Base-by-base conservation (phyloP, 306 rosid genomes). In the Abrus precatorius region DNA sequence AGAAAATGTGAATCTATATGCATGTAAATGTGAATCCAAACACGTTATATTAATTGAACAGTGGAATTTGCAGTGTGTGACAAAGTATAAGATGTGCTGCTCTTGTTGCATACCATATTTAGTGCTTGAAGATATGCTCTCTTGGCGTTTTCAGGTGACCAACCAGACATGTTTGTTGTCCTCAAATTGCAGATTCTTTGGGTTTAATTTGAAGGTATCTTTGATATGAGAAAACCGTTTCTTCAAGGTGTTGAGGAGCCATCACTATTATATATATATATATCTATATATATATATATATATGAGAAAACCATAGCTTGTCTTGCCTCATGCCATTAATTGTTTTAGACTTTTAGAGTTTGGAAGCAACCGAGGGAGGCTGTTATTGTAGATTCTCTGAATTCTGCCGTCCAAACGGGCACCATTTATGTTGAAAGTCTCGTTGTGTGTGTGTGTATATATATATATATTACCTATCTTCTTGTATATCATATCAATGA, bases 91-190 rank as follows among this genome's bases (percentile, higher is more conserved):
- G 27, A 20, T n/a, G 1, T 7, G 41, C 1, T 8, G 9, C 1
- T 61, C 0, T 27, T 41, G 20, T 7, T 53, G 76, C 82, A 76
- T 80, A 89, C 90, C 87, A 84, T 85, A 77, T 78, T 86, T 45
- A 89, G 76, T 7, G 92, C 57, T 30, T 70, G 67, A 13, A 89
- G 86, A 80, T 86, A 89, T 48, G 92, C 92, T 78, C 59, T 84
- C 50, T 85, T 89, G 69, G 90, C 90, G 65, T 86, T 86, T 68
- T 89, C 92, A 77, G 85, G 60, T 5, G 90, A 89, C 92, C 92
- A 89, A 9, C 80, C 68, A 65, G 85, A 75, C 90, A 86, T 88
- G 52, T 52, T 54, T 41, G 7, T 65, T 50, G 36, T 45, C 11
- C 28, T 49, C 6, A 12, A 52, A 29, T 72, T 60, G 28, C 9